A percentile compares a stretch with the other conserved stretches of the same genome.
These are phyloP conservation scores for Populus hybrid DNA, from an alignment of 441 rosid species.

Conservation along the genomic window DNA sequence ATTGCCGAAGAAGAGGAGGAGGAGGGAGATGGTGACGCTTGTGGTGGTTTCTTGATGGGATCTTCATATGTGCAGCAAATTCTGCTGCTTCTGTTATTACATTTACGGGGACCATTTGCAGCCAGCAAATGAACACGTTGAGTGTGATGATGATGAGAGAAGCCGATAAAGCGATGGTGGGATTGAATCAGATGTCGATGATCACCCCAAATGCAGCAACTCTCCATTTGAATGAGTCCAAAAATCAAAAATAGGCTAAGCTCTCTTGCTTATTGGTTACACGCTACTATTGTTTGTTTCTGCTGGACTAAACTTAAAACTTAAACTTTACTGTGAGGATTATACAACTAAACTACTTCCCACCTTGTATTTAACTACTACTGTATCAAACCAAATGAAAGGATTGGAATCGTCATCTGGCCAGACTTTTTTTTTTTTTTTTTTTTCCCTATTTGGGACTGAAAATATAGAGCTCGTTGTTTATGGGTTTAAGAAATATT, in stretches of 20 bases:
- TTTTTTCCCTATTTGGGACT: too few species aligned
- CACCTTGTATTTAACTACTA: not conserved
- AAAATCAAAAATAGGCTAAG: not conserved
- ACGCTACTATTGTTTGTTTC: not conserved
- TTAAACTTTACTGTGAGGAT: not conserved
- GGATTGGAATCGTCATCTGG: not conserved
- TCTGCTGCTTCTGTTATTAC: not conserved
- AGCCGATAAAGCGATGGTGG: slow-evolving; percentile 4
- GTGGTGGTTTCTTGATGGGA: slow-evolving; percentile 32
- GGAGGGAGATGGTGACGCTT: slow-evolving; percentile 12
- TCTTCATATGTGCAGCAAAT: slow-evolving; percentile 41
- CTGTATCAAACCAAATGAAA: not conserved
- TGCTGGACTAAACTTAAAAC: not conserved
- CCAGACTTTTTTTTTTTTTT: not conserved
- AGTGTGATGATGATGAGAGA: slow-evolving; percentile 9
- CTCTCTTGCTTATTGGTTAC: not conserved
- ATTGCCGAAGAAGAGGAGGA: slow-evolving; percentile 42
- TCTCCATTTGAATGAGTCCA: slow-evolving; percentile 19
- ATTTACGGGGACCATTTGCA: slow-evolving; percentile 6
- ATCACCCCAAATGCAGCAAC: slow-evolving; percentile 25
- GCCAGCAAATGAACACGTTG: not conserved
- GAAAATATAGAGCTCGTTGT: too few species aligned
- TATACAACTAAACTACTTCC: not conserved
- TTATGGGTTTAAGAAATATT: too few species aligned
- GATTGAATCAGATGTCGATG: slow-evolving; percentile 10